These are phyloP conservation scores for Xylariaceae sp. DNA, from an alignment of 2,329 filamentous ascomycete genomes.

Conservation along the genomic window DNA sequence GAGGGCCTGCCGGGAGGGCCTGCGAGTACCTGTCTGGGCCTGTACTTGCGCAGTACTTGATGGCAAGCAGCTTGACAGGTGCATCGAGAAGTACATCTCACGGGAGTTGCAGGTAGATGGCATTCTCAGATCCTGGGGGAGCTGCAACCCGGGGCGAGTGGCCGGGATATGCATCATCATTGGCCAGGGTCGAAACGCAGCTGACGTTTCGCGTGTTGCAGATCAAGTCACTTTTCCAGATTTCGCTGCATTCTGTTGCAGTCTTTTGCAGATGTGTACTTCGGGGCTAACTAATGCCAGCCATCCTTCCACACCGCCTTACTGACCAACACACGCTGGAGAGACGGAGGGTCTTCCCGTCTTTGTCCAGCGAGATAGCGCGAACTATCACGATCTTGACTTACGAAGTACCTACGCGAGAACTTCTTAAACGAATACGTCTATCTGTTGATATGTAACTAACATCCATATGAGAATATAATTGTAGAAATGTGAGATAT, in stretches of 20 bases:
- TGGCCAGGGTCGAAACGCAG: not conserved
- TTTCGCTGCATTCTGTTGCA: not conserved
- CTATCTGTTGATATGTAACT: too few species aligned
- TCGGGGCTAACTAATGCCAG: conserved; percentile 11
- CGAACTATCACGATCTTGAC: not conserved
- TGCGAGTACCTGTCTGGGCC: too few species aligned
- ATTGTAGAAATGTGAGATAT: too few species aligned
- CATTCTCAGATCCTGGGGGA: conserved; percentile 1
- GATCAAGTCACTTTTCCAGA: conserved; percentile 2
- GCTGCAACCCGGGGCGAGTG: conserved; percentile 15
- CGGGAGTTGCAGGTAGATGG: too few species aligned
- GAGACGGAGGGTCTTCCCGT: conserved; percentile 22
- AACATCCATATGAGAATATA: too few species aligned
- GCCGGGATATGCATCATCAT: not conserved
- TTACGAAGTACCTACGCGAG: not conserved
- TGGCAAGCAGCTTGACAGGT: too few species aligned
- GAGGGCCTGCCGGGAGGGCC: too few species aligned
- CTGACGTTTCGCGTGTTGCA: conserved; percentile 2
- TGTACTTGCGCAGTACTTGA: not conserved
- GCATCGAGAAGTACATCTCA: too few species aligned
- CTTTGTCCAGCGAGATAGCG: conserved; percentile 4
- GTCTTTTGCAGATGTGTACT: conserved; percentile 8
- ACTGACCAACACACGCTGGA: conserved; percentile 13
- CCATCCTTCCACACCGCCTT: conserved; percentile 24
- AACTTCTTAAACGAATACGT: not conserved